Evolutionary conservation across 2,329 filamentous ascomycete genomes (phyloP).

Genomic region (Chaetomium olivaceum): DNA sequence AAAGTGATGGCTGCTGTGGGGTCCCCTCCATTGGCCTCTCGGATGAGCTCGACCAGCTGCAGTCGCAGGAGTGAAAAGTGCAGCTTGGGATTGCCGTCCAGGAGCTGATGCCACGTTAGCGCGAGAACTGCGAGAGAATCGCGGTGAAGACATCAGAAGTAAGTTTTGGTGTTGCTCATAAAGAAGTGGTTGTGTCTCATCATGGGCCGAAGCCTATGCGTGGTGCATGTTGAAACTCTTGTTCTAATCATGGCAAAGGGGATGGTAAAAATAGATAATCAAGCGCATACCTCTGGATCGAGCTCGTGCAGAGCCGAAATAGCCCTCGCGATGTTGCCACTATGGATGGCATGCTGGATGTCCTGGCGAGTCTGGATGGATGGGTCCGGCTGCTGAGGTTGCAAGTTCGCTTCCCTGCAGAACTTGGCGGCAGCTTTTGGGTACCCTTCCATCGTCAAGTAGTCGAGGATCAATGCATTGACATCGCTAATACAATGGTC

Average conservation of each 20-base stretch:
- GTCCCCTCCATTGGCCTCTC: slow-evolving; percentile 71
- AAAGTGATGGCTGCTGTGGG: slow-evolving; percentile 81
- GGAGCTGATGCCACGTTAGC: slow-evolving; percentile 62
- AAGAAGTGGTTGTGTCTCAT: slow-evolving; percentile 77
- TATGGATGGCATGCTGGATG: slow-evolving; percentile 82
- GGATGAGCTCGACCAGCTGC: slow-evolving; percentile 92
- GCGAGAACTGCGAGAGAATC: slow-evolving; percentile 18
- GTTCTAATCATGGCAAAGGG: slow-evolving; percentile 82
- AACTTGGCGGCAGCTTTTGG: slow-evolving; percentile 90
- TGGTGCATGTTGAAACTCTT: slow-evolving; percentile 97
- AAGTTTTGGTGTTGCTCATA: slow-evolving; percentile 61
- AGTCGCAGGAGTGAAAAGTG: slow-evolving; percentile 89
- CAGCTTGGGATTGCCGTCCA: slow-evolving; percentile 78
- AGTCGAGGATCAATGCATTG: slow-evolving; percentile 93
- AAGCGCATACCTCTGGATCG: slow-evolving; percentile 73
- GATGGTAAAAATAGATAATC: not conserved
- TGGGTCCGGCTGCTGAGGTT: slow-evolving; percentile 68
- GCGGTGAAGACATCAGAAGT: not conserved
- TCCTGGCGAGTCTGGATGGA: slow-evolving; percentile 76
- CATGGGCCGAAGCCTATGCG: slow-evolving; percentile 89
- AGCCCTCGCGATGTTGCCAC: slow-evolving; percentile 80
- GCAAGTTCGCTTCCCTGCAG: slow-evolving; percentile 87
- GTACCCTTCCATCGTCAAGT: slow-evolving; percentile 94
- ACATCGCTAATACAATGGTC: slow-evolving; percentile 68
- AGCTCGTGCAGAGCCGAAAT: slow-evolving; percentile 87